Percentiles rank a stretch among this genome's conserved stretches.
Evolutionary conservation across 2,329 filamentous ascomycete genomes (phyloP).

Genomic region (Aspergillus clavatus): DNA sequence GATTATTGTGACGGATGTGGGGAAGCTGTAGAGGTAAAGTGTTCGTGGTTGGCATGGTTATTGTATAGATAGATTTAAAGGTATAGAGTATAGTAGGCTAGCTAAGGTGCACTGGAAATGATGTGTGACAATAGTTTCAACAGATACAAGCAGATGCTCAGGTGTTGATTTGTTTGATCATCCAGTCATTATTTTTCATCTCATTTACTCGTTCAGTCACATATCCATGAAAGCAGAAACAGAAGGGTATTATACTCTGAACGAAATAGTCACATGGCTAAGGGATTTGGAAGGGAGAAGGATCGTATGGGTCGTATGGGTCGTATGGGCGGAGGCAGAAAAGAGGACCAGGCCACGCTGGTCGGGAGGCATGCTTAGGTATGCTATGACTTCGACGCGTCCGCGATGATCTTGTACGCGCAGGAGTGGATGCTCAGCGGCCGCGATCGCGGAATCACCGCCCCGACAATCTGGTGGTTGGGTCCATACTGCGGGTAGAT

Average conservation of each 20-base stretch:
- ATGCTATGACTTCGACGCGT: too few species aligned
- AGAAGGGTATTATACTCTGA: not conserved
- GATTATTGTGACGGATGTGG: constrained; percentile 66
- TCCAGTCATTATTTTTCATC: too few species aligned
- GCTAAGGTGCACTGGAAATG: too few species aligned
- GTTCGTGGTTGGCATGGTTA: not conserved
- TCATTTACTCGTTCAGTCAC: not conserved
- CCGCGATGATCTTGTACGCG: constrained; percentile 38
- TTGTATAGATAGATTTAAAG: too few species aligned
- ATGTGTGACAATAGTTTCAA: too few species aligned
- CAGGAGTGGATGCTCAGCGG: constrained; percentile 38
- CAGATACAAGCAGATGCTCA: too few species aligned
- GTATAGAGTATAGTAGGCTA: too few species aligned
- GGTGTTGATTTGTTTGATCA: too few species aligned
- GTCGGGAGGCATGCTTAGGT: too few species aligned
- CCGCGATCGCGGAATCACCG: constrained; percentile 35
- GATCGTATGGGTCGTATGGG: not conserved
- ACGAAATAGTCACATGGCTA: not conserved
- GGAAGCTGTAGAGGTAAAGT: constrained; percentile 6
- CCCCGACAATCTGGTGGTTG: constrained; percentile 29
- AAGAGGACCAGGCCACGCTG: too few species aligned
- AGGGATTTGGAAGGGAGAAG: not conserved
- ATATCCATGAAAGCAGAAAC: not conserved
- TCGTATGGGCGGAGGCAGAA: too few species aligned
- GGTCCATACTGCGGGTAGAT: constrained; percentile 47